A percentile compares a stretch with the other conserved stretches of the same genome.
phyloP scores from a whole-genome alignment of 2,329 filamentous ascomycete species.

The Fusarium sulawesiense region DNA sequence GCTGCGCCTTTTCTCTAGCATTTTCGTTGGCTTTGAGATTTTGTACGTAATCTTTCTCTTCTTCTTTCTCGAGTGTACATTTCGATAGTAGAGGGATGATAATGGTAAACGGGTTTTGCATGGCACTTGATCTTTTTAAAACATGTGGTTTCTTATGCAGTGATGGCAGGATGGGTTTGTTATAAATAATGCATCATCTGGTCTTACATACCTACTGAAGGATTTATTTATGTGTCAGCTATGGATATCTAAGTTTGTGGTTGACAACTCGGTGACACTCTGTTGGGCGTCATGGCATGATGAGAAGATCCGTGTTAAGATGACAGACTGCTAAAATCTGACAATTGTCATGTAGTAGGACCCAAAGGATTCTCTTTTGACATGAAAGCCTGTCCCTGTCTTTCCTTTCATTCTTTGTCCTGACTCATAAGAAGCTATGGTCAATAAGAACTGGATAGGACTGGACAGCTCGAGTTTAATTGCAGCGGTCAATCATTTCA shows the following conservation, averaged over 20 bases:
- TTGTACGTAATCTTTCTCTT: slow-evolving; percentile 40
- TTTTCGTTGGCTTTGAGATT: slow-evolving; percentile 29
- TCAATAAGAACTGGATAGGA: not conserved
- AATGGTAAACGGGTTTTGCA: slow-evolving; percentile 28
- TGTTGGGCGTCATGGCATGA: not conserved
- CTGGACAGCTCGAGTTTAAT: not conserved
- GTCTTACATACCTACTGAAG: not conserved
- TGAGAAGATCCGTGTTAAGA: slow-evolving; percentile 5
- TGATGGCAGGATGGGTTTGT: not conserved
- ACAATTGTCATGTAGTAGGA: slow-evolving; percentile 2
- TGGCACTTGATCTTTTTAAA: not conserved
- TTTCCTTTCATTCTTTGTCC: not conserved
- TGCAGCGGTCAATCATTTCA: slow-evolving; percentile 47
- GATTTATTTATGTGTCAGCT: not conserved
- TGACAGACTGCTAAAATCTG: slow-evolving; percentile 20
- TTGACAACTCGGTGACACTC: slow-evolving; percentile 3
- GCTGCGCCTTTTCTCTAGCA: slow-evolving; percentile 29
- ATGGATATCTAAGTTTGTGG: slow-evolving; percentile 9
- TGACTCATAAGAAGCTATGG: not conserved
- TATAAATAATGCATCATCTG: not conserved
- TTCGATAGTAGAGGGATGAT: slow-evolving; percentile 29
- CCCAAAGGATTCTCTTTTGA: not conserved
- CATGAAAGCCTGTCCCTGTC: not conserved
- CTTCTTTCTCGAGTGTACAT: slow-evolving; percentile 39
- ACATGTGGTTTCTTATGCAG: not conserved